Conservation (phyloP, 225 moss, liverwort and hornwort species). For the Marchantia polymorpha region DNA sequence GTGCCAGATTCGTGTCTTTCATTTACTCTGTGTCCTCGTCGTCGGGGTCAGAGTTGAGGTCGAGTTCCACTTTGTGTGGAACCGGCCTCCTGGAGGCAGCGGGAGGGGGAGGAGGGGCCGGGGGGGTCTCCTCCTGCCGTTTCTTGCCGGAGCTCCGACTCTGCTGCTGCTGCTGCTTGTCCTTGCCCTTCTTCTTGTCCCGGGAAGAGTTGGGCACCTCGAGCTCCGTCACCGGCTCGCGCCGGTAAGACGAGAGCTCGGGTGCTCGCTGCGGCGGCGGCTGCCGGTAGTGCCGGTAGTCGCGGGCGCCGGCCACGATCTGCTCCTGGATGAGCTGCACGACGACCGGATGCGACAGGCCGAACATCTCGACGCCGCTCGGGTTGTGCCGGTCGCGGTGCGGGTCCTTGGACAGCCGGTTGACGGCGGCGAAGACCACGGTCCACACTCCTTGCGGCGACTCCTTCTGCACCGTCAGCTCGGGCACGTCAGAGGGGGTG, state of each 20-base stretch:
- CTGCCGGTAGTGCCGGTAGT: slow-evolving; percentile 38
- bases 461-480: slow-evolving; percentile 49
- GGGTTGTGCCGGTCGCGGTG: slow-evolving; percentile 69
- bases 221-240: background rate
- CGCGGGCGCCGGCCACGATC: slow-evolving; percentile 34
- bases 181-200: slow-evolving; percentile 21
- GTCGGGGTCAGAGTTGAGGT: slow-evolving; percentile 24
- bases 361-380: slow-evolving; percentile 79
- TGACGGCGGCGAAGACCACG: slow-evolving; percentile 70
- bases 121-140: slow-evolving; percentile 6
- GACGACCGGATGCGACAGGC: slow-evolving; percentile 71
- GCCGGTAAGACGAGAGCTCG: slow-evolving; percentile 5
- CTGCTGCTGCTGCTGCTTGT: background rate
- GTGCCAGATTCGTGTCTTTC: background rate
- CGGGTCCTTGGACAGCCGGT: slow-evolving; percentile 55
- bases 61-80: slow-evolving; percentile 15
- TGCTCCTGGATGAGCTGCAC: slow-evolving; percentile 69
- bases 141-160: slow-evolving; percentile 11
- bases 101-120: background rate
- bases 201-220: background rate
- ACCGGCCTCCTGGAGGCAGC: background rate
- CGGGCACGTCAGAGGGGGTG: slow-evolving; percentile 56
- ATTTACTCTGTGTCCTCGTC: slow-evolving; percentile 19
- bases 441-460: slow-evolving; percentile 78
- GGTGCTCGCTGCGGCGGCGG: slow-evolving; percentile 36